Conservation (phyloP, 2,329 filamentous ascomycete genomes). For the Colletotrichum euphorbiae region DNA sequence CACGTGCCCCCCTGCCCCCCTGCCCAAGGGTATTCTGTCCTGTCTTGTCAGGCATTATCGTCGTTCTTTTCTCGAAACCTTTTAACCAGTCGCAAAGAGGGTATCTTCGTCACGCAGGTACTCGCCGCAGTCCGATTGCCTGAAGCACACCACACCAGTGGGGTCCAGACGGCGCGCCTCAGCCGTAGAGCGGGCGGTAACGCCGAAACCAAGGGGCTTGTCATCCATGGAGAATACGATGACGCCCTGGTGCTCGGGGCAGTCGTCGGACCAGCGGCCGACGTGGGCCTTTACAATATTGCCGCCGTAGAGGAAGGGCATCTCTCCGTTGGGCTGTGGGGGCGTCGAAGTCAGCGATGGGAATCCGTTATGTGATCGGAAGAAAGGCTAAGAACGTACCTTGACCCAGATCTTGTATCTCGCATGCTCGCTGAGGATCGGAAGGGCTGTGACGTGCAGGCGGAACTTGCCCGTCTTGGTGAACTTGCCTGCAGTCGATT, state of each 20-base stretch:
- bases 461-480: constrained; percentile 97
- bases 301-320: constrained; percentile 96
- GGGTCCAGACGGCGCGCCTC: constrained; percentile 89
- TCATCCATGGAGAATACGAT: constrained; percentile 94
- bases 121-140: constrained; percentile 94
- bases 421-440: constrained; percentile 89
- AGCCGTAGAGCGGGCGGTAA: constrained; percentile 87
- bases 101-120: constrained; percentile 87
- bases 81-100: constrained; percentile 67
- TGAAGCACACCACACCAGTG: constrained; percentile 88
- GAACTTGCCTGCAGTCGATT: constrained; percentile 76
- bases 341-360: background rate
- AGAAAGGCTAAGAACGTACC: background rate
- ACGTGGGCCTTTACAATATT: constrained; percentile 80
- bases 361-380: too few species aligned
- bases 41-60: background rate
- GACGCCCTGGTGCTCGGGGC: constrained; percentile 91
- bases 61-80: background rate
- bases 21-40: background rate
- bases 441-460: constrained; percentile 89
- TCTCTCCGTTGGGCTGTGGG: constrained; percentile 83
- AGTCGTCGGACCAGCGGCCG: constrained; percentile 89
- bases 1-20: constrained; percentile 7
- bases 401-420: constrained; percentile 98
- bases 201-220: constrained; percentile 91